Base-by-base conservation (phyloP, 805 yeast genomes). In the Schwanniomyces polymorphus region DNA sequence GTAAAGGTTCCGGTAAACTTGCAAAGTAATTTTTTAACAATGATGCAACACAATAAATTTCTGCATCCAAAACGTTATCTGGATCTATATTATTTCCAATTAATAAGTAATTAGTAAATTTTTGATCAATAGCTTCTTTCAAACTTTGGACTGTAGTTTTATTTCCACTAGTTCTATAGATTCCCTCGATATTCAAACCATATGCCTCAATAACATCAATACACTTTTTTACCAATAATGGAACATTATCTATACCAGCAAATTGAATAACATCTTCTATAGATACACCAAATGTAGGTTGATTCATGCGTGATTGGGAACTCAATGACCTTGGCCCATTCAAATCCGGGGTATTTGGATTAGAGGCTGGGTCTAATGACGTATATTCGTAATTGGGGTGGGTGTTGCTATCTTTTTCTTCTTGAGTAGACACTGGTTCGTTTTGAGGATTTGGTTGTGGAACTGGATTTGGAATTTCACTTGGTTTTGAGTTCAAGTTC, bases 241-340 rank as follows among this genome's bases (percentile, higher is more conserved):
- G 99, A 5, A 94, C 97, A 65, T 88, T 85, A 54, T 89, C 96
- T 45, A 91, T 92, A 6, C 78, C 79, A 52, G 95, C 97, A 55
- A 79, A 83, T 51, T 84, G 86, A 16, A 91, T 82, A 38, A 89
- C 69, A 8, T 76, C 81, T 48, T 86, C 95, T n/a, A 94, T 75
- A 0, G 96, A 85, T 0, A 85, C 82, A 0, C 97, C 97, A 67
- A 89, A 94, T 0, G 96, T 83, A 0, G 77, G 75, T 45, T 72
- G 75, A 4, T 54, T 35, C 17, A 52, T 37, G 1, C 47, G 46
- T 12, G 52, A 43, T 38, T 53, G 59, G 2, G 57, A 28, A 21
- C 43, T 52, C n/a, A 68, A 52, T 1, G 70, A 44, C 43, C 62
- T 65, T n/a, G 74, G 70, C 0, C 74, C 74, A 41, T 62, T 67